These are phyloP conservation scores for Bretschneidera sinensis DNA, from an alignment of 345 rosid genomes.

Conservation along the genomic window DNA sequence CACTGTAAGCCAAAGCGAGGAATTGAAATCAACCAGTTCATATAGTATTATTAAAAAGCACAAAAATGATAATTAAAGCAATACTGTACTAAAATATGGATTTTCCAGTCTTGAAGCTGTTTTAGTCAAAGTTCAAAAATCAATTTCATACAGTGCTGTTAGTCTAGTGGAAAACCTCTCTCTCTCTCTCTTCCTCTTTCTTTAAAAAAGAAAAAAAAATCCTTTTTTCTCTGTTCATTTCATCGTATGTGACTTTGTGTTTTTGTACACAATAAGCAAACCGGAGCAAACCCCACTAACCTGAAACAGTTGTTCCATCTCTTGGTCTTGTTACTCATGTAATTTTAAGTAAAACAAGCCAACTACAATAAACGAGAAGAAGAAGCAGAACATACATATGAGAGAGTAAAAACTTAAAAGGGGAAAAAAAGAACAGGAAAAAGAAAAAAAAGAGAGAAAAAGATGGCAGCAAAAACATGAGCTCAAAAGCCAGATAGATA, in stretches of 20 bases:
- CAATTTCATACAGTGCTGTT: slow-evolving; percentile 34
- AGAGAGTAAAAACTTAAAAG: slow-evolving; percentile 20
- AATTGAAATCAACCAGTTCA: background rate
- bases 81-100: no score
- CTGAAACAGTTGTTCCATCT: background rate
- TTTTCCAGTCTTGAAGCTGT: slow-evolving; percentile 20
- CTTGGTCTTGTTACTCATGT: background rate
- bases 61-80: no score
- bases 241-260: slow-evolving; percentile 51
- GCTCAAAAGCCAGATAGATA: slow-evolving; percentile 27
- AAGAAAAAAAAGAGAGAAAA: background rate
- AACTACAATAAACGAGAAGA: background rate
- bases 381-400: slow-evolving; percentile 16
- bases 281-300: slow-evolving; percentile 15
- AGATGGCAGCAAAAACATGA: slow-evolving; percentile 12
- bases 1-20: slow-evolving; percentile 23
- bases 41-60: no score
- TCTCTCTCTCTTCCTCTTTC: slow-evolving; percentile 18
- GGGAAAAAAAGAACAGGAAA: slow-evolving; percentile 18
- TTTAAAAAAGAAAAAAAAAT: background rate
- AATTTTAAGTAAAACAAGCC: background rate
- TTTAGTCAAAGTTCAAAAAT: slow-evolving; percentile 41
- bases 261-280: slow-evolving; percentile 41
- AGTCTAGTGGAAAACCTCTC: slow-evolving; percentile 50
- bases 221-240: slow-evolving; percentile 5